These are phyloP conservation scores for Cyamopsis tetragonoloba DNA, from an alignment of 306 rosid species.

Conservation along the genomic window DNA sequence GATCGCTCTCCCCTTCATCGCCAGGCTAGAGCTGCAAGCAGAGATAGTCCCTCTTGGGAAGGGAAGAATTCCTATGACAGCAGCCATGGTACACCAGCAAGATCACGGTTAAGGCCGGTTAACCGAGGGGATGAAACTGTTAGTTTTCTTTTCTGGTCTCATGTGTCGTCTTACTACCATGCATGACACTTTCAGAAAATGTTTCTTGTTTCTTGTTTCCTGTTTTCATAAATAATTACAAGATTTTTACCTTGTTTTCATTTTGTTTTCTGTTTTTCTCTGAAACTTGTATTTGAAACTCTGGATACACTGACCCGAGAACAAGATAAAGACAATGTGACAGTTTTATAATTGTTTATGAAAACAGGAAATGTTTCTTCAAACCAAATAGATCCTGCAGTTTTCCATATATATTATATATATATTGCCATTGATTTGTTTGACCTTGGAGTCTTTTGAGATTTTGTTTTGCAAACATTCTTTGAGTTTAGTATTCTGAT, in stretches of 20 bases:
- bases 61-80: slow-evolving; percentile 60
- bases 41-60: slow-evolving; percentile 62
- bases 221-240: no score
- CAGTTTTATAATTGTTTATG: no score
- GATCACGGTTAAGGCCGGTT: slow-evolving; percentile 56
- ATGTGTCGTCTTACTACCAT: not conserved
- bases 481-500: slow-evolving; percentile 24
- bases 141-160: slow-evolving; percentile 35
- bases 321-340: no score
- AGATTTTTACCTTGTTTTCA: no score
- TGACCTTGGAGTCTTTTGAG: not conserved
- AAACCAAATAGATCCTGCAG: no score
- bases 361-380: no score
- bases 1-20: slow-evolving; percentile 93
- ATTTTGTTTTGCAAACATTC: slow-evolving; percentile 9
- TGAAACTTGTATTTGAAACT: no score
- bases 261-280: no score
- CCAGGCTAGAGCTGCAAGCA: slow-evolving; percentile 54
- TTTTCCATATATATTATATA: not conserved
- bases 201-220: no score
- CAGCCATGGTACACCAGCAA: slow-evolving; percentile 76
- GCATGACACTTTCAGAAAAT: no score
- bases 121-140: slow-evolving; percentile 67
- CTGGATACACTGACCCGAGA: no score
- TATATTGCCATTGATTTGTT: no score